Percentiles rank a stretch among this genome's conserved stretches.
Conservation (phyloP, 352 stramenopile genomes). For the Poterioochromonas sp. region DNA sequence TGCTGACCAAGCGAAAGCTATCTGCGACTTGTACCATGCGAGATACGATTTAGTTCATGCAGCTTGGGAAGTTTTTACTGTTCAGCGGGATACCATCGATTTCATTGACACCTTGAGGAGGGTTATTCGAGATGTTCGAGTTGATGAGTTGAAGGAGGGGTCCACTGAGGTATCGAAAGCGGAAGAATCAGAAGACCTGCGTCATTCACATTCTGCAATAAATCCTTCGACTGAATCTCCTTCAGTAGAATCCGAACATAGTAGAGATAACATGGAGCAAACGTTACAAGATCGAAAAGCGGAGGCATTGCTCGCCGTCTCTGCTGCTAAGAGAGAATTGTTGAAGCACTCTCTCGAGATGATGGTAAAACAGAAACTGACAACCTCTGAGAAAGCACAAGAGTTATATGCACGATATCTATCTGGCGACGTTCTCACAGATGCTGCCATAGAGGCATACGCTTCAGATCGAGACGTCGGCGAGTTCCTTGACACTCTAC, state of each 20-base stretch:
- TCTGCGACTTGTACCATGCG: slow-evolving; percentile 22
- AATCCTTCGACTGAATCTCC: background rate
- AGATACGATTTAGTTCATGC: slow-evolving; percentile 25
- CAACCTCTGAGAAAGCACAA: background rate
- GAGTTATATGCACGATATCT: background rate
- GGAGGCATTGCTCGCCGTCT: background rate
- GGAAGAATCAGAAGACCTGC: background rate
- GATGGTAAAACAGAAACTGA: slow-evolving; percentile 12
- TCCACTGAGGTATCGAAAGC: background rate
- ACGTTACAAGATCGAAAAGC: background rate
- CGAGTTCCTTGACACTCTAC: slow-evolving; percentile 27
- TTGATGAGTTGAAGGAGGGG: background rate
- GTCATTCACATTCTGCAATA: background rate
- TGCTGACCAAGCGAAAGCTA: background rate
- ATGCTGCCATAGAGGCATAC: slow-evolving; percentile 22
- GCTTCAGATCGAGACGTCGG: background rate
- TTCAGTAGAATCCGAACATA: background rate
- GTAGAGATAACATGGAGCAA: background rate
- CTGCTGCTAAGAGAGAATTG: background rate
- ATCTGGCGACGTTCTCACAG: background rate
- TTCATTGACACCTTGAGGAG: slow-evolving; percentile 19
- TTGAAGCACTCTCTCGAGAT: slow-evolving; percentile 28
- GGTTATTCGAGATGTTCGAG: background rate
- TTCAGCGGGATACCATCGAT: slow-evolving; percentile 2
- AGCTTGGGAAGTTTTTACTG: slow-evolving; percentile 24